Evolutionary conservation across 495 filamentous ascomycete species (phyloP).

Genomic region (Gamarada debralockiae): DNA sequence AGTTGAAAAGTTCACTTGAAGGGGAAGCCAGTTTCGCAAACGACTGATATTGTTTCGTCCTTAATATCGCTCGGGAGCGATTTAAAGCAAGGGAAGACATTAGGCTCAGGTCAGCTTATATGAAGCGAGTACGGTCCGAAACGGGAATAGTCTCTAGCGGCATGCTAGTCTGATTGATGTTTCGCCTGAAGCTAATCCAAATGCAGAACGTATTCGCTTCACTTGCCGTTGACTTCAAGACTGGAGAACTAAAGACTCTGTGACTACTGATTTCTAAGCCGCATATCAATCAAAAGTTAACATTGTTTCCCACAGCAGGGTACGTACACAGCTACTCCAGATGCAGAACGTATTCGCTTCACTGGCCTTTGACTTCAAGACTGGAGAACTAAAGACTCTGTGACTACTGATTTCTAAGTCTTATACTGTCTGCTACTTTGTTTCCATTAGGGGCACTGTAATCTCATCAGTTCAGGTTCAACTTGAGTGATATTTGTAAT

Average conservation of each 20-base stretch:
- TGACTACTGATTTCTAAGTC: conserved; percentile 1
- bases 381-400: not conserved
- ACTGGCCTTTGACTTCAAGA: not conserved
- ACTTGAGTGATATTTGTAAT: too few relatives aligned
- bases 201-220: not conserved
- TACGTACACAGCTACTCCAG: not conserved
- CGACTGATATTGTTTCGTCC: too few relatives aligned
- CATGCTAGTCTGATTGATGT: not conserved
- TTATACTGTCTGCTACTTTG: too few relatives aligned
- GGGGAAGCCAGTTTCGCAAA: too few relatives aligned
- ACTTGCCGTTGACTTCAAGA: not conserved
- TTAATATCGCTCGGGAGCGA: too few relatives aligned
- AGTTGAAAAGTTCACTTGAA: too few relatives aligned
- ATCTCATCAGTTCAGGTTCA: too few relatives aligned
- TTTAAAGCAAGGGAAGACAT: too few relatives aligned
- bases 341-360: not conserved
- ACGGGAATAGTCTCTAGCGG: not conserved
- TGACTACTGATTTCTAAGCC: not conserved
- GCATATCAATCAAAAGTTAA: not conserved
- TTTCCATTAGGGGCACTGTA: too few relatives aligned
- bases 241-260: not conserved
- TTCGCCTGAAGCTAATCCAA: not conserved
- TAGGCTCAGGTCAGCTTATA: too few relatives aligned
- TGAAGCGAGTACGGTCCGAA: not conserved
- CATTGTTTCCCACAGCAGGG: not conserved